Evolutionary conservation across 148 eudicot genomes (phyloP).

Genomic region (Rhododendron griersonianum): DNA sequence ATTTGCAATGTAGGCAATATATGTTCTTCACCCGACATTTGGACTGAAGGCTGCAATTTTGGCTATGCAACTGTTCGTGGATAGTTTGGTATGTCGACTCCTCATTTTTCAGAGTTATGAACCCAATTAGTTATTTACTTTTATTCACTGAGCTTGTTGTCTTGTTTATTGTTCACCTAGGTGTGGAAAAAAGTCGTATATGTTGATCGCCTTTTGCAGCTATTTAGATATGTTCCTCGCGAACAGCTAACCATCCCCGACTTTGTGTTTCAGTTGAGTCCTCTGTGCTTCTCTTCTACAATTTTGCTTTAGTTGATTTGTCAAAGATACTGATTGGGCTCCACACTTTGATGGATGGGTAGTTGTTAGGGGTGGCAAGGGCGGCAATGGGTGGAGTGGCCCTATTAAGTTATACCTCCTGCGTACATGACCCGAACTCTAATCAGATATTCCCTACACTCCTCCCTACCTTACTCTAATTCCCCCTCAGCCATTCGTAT

Average conservation of each 20-base stretch:
- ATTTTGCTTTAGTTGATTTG: background rate
- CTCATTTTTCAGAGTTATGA: background rate
- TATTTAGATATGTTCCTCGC: slow-evolving; percentile 90
- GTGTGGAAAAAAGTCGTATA: slow-evolving; percentile 96
- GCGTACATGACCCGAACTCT: background rate
- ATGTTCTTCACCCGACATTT: slow-evolving; percentile 88
- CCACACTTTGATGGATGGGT: background rate
- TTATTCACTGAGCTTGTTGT: background rate
- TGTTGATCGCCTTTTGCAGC: slow-evolving; percentile 77
- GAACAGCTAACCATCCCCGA: slow-evolving; percentile 95
- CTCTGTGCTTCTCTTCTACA: background rate
- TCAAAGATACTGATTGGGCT: background rate
- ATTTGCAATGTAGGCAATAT: slow-evolving; percentile 58
- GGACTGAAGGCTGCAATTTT: slow-evolving; percentile 80
- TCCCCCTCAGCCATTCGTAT: background rate
- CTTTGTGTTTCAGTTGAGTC: slow-evolving; percentile 80
- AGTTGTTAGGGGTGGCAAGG: background rate
- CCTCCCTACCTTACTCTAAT: background rate
- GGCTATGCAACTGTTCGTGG: slow-evolving; percentile 74
- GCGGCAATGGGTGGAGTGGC: background rate
- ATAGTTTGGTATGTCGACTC: slow-evolving; percentile 58
- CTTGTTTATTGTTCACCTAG: slow-evolving; percentile 29
- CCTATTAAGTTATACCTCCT: background rate
- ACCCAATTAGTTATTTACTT: background rate
- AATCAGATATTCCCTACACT: background rate